Percentiles rank a stretch among this genome's conserved stretches.
Evolutionary conservation across 495 filamentous ascomycete genomes (phyloP).

Genomic region (Letharia columbiana): DNA sequence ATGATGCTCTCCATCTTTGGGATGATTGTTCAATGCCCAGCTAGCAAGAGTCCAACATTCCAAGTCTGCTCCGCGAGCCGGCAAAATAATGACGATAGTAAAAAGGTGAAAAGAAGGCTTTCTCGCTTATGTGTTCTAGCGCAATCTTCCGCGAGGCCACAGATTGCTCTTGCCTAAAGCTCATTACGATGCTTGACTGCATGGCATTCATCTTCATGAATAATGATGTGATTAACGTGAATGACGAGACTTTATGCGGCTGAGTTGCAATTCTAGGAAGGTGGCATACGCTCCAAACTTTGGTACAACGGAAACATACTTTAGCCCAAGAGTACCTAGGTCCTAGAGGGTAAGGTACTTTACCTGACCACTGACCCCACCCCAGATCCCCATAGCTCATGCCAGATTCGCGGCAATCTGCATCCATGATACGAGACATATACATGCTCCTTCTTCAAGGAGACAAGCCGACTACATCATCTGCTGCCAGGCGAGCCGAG

Average conservation of each 20-base stretch:
- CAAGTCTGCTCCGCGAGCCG: conserved; percentile 5
- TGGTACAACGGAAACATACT: background rate
- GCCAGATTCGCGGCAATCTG: conserved; percentile 9
- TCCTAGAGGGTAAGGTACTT: no score
- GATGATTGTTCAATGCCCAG: conserved; percentile 4
- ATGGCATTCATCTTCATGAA: background rate
- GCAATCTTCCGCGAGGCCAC: conserved; percentile 3
- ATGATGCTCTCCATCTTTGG: conserved; percentile 15
- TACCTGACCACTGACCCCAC: background rate
- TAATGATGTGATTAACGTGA: background rate
- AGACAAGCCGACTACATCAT: background rate
- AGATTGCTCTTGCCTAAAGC: background rate
- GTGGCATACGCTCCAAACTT: conserved; percentile 1
- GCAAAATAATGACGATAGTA: conserved; percentile 13
- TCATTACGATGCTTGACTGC: background rate
- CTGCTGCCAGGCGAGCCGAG: no score
- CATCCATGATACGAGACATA: background rate
- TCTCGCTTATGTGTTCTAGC: conserved; percentile 8
- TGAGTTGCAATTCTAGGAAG: conserved; percentile 13
- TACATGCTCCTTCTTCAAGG: conserved; percentile 14
- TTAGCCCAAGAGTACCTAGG: background rate
- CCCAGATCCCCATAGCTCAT: background rate
- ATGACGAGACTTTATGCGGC: conserved; percentile 4
- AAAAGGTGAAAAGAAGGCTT: background rate
- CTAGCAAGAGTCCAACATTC: background rate